These are phyloP conservation scores for Basipetospora chlamydospora DNA, from an alignment of 2,329 filamentous ascomycete genomes.

Conservation along the genomic window DNA sequence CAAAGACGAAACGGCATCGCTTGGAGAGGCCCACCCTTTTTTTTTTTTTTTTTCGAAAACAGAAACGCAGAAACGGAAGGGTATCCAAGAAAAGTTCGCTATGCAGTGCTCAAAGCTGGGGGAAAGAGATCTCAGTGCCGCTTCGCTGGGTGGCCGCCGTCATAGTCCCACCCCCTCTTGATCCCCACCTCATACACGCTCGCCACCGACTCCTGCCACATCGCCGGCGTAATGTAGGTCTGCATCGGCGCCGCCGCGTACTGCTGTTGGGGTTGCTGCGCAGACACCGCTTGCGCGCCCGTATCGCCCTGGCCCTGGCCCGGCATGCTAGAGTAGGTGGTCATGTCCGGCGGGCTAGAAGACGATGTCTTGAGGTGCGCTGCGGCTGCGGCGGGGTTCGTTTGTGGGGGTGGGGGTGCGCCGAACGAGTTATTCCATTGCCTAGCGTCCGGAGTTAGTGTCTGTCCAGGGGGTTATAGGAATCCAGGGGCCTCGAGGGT, in stretches of 20 bases:
- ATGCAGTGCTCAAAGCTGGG: too few species aligned
- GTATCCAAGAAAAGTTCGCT: too few species aligned
- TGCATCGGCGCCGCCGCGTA: conserved; percentile 40
- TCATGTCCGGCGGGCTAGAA: conserved; percentile 3
- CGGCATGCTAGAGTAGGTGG: conserved; percentile 28
- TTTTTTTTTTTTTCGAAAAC: too few species aligned
- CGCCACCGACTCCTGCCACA: conserved; percentile 61
- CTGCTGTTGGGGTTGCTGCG: too few species aligned
- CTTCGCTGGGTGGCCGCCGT: conserved; percentile 18
- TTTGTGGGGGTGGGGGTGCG: background rate
- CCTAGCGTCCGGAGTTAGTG: conserved; percentile 4
- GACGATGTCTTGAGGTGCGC: conserved; percentile 26
- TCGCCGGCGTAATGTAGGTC: conserved; percentile 52
- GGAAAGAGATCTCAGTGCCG: conserved; percentile 8
- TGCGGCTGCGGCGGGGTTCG: conserved; percentile 23
- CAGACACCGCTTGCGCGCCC: conserved; percentile 26
- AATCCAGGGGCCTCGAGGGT: too few species aligned
- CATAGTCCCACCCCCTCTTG: conserved; percentile 48
- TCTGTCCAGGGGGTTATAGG: too few species aligned
- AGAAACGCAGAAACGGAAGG: too few species aligned
- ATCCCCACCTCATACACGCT: conserved; percentile 53
- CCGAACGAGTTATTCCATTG: conserved; percentile 4
- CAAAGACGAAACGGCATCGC: too few species aligned
- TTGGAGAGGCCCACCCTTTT: too few species aligned
- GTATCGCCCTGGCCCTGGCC: too few species aligned